phyloP scores from a whole-genome alignment of 73 alveolate genomes.

The Symbiodinium natans region DNA sequence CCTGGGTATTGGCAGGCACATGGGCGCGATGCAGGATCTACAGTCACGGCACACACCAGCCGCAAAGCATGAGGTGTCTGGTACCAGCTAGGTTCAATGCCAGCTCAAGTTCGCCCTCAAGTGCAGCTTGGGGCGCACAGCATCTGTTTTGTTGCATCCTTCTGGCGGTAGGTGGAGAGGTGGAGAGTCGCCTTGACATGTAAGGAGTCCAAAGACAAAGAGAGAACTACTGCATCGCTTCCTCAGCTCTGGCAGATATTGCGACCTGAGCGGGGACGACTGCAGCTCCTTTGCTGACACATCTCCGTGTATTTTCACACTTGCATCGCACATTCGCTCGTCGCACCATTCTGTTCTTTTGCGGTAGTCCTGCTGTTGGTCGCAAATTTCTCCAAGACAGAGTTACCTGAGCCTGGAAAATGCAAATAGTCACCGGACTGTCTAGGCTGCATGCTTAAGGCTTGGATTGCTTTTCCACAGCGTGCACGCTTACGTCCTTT shows the following conservation, averaged over 20 bases:
- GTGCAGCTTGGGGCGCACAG: neutral
- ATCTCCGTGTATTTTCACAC: too few species aligned
- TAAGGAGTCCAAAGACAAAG: neutral
- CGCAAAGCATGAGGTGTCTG: neutral
- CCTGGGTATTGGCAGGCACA: neutral
- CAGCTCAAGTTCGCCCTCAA: neutral
- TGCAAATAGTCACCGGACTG: neutral
- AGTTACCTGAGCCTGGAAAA: neutral
- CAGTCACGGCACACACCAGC: neutral
- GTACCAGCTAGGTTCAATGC: neutral
- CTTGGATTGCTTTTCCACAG: too few species aligned
- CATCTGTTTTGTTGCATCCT: too few species aligned
- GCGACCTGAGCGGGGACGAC: constrained; percentile 76
- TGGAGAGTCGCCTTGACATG: neutral
- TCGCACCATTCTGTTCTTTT: too few species aligned
- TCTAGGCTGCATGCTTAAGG: too few species aligned
- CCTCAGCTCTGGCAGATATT: constrained; percentile 78
- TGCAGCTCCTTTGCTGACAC: neutral
- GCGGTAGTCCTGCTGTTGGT: too few species aligned
- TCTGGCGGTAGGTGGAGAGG: too few species aligned
- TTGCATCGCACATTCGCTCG: too few species aligned
- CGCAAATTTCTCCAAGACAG: too few species aligned
- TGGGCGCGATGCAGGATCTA: neutral
- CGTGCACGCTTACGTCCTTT: too few species aligned
- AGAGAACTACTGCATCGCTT: constrained; percentile 29